Conservation (phyloP, 805 yeast species). For the Starmerella khaoyaiensis region DNA sequence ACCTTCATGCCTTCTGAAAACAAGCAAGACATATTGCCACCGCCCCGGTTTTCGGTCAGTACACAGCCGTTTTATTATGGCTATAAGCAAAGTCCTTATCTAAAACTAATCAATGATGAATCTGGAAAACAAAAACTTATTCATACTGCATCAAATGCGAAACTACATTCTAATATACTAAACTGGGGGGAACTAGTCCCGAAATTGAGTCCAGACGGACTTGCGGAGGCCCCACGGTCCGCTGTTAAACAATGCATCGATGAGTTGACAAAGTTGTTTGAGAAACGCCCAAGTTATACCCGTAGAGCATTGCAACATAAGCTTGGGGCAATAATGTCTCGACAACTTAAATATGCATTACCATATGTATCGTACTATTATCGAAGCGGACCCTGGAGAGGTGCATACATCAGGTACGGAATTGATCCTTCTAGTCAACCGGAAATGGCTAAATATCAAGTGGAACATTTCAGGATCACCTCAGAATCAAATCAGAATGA, state of each 20-base stretch:
- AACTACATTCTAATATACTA: conserved; percentile 26
- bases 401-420: conserved; percentile 66
- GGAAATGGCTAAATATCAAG: conserved; percentile 54
- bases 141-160: conserved; percentile 23
- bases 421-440: conserved; percentile 54
- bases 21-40: conserved; percentile 50
- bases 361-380: conserved; percentile 75
- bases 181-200: conserved; percentile 29
- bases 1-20: conserved; percentile 9
- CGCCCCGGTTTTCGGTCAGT: conserved; percentile 67
- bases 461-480: conserved; percentile 63
- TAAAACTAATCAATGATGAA: conserved; percentile 44
- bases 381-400: conserved; percentile 91
- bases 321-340: conserved; percentile 15
- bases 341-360: conserved; percentile 53
- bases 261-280: conserved; percentile 38
- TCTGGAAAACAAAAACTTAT: conserved; percentile 28
- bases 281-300: conserved; percentile 70
- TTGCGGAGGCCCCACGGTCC: conserved; percentile 34
- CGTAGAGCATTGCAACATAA: conserved; percentile 45
- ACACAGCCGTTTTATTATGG: conserved; percentile 66
- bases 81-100: conserved; percentile 59
- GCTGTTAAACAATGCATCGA: conserved; percentile 29
- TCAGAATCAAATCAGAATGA: conserved; percentile 1
- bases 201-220: conserved; percentile 27